These are phyloP conservation scores for Papiliotrema laurentii DNA, from an alignment of 1,284 basidiomycete species.

Conservation along the genomic window DNA sequence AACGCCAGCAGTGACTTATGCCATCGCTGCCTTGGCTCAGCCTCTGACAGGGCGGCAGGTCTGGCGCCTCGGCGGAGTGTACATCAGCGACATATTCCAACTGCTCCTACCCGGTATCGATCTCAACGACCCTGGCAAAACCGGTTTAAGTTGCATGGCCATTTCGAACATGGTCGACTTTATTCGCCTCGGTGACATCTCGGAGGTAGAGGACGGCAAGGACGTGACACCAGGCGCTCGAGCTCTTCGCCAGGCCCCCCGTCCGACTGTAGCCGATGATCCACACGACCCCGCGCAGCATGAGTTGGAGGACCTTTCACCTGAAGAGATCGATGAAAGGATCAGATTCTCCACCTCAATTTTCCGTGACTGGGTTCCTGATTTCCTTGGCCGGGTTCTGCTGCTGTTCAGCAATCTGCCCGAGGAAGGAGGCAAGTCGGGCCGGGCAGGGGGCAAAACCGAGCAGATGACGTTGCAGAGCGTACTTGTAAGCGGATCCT, in stretches of 20 bases:
- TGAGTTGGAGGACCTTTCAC: slow-evolving; percentile 34
- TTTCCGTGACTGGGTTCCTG: slow-evolving; percentile 73
- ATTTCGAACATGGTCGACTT: slow-evolving; percentile 72
- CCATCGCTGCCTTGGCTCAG: slow-evolving; percentile 73
- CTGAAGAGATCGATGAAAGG: slow-evolving; percentile 38
- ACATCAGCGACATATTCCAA: slow-evolving; percentile 81
- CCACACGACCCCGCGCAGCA: slow-evolving; percentile 35
- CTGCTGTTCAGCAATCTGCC: slow-evolving; percentile 88
- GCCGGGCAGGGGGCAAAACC: slow-evolving; percentile 48
- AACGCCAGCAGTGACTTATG: slow-evolving; percentile 83
- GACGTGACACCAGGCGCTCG: slow-evolving; percentile 21
- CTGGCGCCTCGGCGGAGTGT: slow-evolving; percentile 77
- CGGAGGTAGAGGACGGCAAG: slow-evolving; percentile 28
- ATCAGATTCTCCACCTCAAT: slow-evolving; percentile 39
- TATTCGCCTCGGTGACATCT: slow-evolving; percentile 59
- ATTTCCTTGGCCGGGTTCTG: slow-evolving; percentile 80
- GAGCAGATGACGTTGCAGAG: slow-evolving; percentile 39
- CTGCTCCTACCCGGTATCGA: slow-evolving; percentile 68
- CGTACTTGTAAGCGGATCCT: slow-evolving; percentile 22
- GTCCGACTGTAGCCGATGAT: slow-evolving; percentile 34
- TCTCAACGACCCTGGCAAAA: slow-evolving; percentile 91
- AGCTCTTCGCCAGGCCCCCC: slow-evolving; percentile 20
- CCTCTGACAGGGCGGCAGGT: slow-evolving; percentile 72
- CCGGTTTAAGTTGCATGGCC: slow-evolving; percentile 49
- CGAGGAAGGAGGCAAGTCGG: slow-evolving; percentile 58